phyloP scores from a whole-genome alignment of 768 basidiomycete genomes.

The Calocera cornea region DNA sequence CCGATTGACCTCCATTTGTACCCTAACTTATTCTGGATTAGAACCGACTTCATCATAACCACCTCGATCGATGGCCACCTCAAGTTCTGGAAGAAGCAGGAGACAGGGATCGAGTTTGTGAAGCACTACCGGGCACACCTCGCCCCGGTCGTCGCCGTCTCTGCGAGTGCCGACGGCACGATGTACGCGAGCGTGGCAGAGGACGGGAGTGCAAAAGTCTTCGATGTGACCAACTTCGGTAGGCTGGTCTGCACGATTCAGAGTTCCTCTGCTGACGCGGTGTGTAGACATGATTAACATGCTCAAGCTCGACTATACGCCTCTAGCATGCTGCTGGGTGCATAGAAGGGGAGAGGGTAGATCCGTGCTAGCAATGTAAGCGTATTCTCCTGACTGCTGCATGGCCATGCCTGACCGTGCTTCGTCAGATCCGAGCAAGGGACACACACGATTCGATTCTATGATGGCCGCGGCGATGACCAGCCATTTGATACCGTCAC shows the following conservation, averaged over 20 bases:
- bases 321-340: constrained; percentile 89
- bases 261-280: neutral
- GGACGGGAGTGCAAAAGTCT: constrained; percentile 86
- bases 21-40: constrained; percentile 22
- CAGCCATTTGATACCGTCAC: constrained; percentile 62
- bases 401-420: constrained; percentile 4
- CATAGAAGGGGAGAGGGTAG: constrained; percentile 79
- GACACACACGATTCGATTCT: constrained; percentile 67
- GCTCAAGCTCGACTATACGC: constrained; percentile 73
- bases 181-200: constrained; percentile 84
- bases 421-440: constrained; percentile 56
- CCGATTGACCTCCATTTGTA: neutral
- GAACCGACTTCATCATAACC: constrained; percentile 87
- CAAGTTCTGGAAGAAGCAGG: constrained; percentile 99
- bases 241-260: constrained; percentile 18
- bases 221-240: constrained; percentile 98
- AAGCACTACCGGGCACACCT: constrained; percentile 95
- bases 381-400: constrained; percentile 11
- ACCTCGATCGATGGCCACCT: constrained; percentile 90
- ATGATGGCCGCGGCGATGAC: constrained; percentile 81
- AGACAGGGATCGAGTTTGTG: constrained; percentile 89
- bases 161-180: constrained; percentile 82
- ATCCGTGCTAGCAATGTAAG: constrained; percentile 76
- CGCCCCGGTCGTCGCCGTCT: constrained; percentile 60
- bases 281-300: constrained; percentile 94